phyloP scores from a whole-genome alignment of 2,329 filamentous ascomycete genomes.

The Diaporthe ilicicola region DNA sequence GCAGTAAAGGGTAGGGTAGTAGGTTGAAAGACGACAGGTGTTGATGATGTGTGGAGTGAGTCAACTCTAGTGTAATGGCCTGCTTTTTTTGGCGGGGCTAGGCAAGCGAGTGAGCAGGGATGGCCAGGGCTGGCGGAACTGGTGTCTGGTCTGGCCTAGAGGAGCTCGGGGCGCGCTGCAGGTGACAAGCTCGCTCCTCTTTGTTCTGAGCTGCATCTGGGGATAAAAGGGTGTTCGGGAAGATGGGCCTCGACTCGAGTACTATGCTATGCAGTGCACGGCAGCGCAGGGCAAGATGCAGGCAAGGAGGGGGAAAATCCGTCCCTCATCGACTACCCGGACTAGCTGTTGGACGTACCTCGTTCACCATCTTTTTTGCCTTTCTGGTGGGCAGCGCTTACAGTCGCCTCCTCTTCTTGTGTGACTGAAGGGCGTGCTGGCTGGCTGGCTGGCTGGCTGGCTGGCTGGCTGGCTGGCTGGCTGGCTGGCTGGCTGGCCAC shows the following conservation, averaged over 20 bases:
- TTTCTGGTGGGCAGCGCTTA: not conserved
- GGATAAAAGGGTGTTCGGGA: not conserved
- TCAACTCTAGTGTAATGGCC: constrained; percentile 26
- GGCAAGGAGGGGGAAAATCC: not conserved
- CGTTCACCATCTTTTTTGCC: constrained; percentile 29
- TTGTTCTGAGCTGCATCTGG: not conserved
- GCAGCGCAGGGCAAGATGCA: not conserved
- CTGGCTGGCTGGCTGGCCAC: not conserved
- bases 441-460: too few species aligned
- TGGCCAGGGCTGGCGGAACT: constrained; percentile 10
- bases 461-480: not conserved
- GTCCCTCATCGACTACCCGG: not conserved
- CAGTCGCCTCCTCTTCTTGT: not conserved
- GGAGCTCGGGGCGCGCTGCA: not conserved
- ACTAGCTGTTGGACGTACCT: constrained; percentile 26
- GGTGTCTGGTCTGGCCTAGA: not conserved
- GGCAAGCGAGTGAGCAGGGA: constrained; percentile 1
- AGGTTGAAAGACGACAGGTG: constrained; percentile 27
- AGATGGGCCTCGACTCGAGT: not conserved
- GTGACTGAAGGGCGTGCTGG: not conserved
- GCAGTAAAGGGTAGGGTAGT: constrained; percentile 7
- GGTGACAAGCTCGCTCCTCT: not conserved
- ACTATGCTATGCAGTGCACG: not conserved
- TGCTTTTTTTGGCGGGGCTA: constrained; percentile 33
- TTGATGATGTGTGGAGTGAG: constrained; percentile 30